Evolutionary conservation across 129 eudicot genomes (phyloP).

Genomic region (Sambucus nigra): DNA sequence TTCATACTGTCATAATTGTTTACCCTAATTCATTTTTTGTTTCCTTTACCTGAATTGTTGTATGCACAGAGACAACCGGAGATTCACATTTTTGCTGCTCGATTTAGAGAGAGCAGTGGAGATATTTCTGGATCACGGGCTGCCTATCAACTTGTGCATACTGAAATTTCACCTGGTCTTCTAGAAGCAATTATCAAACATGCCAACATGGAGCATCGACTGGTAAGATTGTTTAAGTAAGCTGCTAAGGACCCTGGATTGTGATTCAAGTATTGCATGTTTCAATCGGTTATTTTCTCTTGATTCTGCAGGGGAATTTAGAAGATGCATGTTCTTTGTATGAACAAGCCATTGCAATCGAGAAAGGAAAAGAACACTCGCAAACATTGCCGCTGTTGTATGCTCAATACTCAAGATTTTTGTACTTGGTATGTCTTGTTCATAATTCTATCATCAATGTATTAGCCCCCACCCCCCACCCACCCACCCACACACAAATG

Average conservation of each 20-base stretch:
- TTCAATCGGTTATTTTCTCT: slow-evolving; percentile 2
- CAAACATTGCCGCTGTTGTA: slow-evolving; percentile 69
- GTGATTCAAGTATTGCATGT: slow-evolving; percentile 4
- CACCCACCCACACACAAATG: too few relatives aligned
- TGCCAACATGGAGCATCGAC: slow-evolving; percentile 95
- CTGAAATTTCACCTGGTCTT: slow-evolving; percentile 95
- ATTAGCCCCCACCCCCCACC: too few relatives aligned
- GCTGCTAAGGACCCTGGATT: slow-evolving; percentile 3
- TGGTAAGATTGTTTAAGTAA: slow-evolving; percentile 38
- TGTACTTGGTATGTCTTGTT: slow-evolving; percentile 55
- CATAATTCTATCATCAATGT: too few relatives aligned
- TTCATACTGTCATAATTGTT: too few relatives aligned
- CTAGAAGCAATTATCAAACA: slow-evolving; percentile 89
- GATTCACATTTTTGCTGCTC: slow-evolving; percentile 96
- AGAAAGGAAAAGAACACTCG: slow-evolving; percentile 97
- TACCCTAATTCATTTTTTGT: too few relatives aligned
- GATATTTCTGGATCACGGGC: slow-evolving; percentile 86
- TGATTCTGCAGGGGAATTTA: slow-evolving; percentile 59
- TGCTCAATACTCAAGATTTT: slow-evolving; percentile 86
- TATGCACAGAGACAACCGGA: slow-evolving; percentile 91
- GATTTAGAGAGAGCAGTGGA: slow-evolving; percentile 61
- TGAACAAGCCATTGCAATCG: slow-evolving; percentile 91
- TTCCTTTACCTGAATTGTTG: slow-evolving; percentile 15
- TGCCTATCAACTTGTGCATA: slow-evolving; percentile 84
- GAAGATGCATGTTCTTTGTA: slow-evolving; percentile 81